phyloP scores from a whole-genome alignment of 2,329 filamentous ascomycete species.

The Fusarium odoratissimum region DNA sequence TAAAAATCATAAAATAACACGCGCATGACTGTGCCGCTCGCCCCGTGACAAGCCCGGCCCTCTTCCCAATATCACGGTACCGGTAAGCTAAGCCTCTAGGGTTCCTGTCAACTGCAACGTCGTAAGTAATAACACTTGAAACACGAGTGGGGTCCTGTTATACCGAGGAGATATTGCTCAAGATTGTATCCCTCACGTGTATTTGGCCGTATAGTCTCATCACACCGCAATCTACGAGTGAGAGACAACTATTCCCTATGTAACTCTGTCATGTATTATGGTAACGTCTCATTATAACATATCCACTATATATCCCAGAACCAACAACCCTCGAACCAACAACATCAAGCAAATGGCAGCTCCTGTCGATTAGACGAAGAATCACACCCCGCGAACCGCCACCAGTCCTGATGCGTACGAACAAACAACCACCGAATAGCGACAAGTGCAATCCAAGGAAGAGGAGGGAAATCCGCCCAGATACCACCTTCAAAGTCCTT shows the following conservation, averaged over 20 bases:
- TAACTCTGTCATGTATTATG: background rate
- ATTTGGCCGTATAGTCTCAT: background rate
- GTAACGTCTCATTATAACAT: background rate
- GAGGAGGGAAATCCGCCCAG: constrained; percentile 43
- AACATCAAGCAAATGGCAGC: constrained; percentile 49
- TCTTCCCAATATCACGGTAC: constrained; percentile 2
- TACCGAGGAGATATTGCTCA: background rate
- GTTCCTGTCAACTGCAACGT: background rate
- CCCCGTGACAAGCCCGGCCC: background rate
- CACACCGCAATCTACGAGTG: background rate
- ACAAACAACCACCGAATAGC: constrained; percentile 51
- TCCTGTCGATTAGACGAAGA: constrained; percentile 46
- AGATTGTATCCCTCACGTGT: background rate
- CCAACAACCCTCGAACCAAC: background rate
- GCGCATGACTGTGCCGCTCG: background rate
- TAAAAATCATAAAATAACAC: background rate
- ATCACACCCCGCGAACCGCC: constrained; percentile 51
- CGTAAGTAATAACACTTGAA: background rate
- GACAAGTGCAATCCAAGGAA: constrained; percentile 44
- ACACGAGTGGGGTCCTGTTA: background rate
- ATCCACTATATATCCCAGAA: background rate
- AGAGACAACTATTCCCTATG: background rate
- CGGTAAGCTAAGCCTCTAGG: background rate
- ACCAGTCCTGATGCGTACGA: constrained; percentile 51
- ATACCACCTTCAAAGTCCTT: constrained; percentile 43